Percentiles rank a stretch among this genome's conserved stretches.
Conservation (phyloP, 208 protist species). For the Naegleria fowleri region DNA sequence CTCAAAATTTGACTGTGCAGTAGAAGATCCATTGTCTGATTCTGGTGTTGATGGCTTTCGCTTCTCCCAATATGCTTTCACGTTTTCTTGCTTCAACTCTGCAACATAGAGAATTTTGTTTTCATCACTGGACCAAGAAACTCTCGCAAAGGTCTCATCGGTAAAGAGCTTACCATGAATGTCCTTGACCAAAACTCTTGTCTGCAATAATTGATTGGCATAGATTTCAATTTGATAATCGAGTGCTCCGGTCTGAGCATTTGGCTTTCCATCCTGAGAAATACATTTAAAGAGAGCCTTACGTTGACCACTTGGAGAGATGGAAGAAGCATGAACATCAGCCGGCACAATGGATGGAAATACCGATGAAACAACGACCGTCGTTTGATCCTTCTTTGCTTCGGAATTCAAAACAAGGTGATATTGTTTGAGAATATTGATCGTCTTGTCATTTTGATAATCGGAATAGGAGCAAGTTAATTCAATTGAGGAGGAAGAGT, state of each 20-base stretch:
- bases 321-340: not conserved
- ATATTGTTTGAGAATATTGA: not conserved
- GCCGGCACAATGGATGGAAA: not conserved
- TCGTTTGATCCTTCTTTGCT: too few species aligned
- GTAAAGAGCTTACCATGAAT: not conserved
- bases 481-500: not conserved
- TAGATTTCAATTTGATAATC: constrained; percentile 25
- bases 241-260: not conserved
- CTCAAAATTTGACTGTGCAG: not conserved
- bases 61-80: not conserved
- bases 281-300: not conserved
- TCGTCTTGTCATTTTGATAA: not conserved
- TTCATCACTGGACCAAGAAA: not conserved
- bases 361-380: not conserved
- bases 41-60: not conserved
- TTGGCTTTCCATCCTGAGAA: not conserved
- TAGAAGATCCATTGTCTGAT: not conserved
- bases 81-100: not conserved
- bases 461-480: not conserved
- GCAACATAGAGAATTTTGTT: not conserved
- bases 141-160: not conserved
- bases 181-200: not conserved
- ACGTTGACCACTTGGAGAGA: not conserved
- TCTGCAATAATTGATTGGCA: not conserved
- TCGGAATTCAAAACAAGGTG: not conserved